A percentile compares a stretch with the other conserved stretches of the same genome.
phyloP scores from a whole-genome alignment of 768 basidiomycete species.

The Collybia sp. region DNA sequence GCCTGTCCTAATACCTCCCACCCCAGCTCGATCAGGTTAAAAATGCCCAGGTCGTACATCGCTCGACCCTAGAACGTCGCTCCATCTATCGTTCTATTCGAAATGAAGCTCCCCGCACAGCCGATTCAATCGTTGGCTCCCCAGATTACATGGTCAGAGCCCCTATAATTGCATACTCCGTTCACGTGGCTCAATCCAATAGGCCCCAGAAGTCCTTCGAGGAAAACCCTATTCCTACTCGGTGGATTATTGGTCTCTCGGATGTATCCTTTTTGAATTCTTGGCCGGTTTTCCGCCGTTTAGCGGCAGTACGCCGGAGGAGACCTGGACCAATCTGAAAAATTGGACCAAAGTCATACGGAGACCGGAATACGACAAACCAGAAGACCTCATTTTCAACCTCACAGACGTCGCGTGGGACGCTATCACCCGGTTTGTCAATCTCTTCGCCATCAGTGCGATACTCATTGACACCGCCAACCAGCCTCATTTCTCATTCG shows the following conservation, averaged over 20 bases:
- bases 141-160: slow-evolving; percentile 89
- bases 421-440: slow-evolving; percentile 73
- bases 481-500: slow-evolving; percentile 83
- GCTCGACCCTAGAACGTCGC: slow-evolving; percentile 91
- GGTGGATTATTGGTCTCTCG: slow-evolving; percentile 98
- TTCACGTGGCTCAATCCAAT: background rate
- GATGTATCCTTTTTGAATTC: slow-evolving; percentile 98
- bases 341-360: slow-evolving; percentile 93
- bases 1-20: background rate
- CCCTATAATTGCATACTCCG: background rate
- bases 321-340: slow-evolving; percentile 98
- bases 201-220: slow-evolving; percentile 86
- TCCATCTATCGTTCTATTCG: slow-evolving; percentile 93
- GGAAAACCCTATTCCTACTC: slow-evolving; percentile 94
- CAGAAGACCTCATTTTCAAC: slow-evolving; percentile 97
- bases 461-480: background rate
- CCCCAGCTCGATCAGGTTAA: slow-evolving; percentile 91
- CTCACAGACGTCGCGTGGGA: slow-evolving; percentile 92
- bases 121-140: slow-evolving; percentile 96
- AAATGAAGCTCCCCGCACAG: slow-evolving; percentile 86
- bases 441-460: background rate
- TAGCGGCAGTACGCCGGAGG: slow-evolving; percentile 91
- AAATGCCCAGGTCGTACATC: slow-evolving; percentile 83
- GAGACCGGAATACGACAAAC: slow-evolving; percentile 93
- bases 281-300: slow-evolving; percentile 97